Evolutionary conservation across 108 stramenopile species (phyloP), one percentile per base, ranked within the genome.

Genomic region (Cyclotella baltica): DNA sequence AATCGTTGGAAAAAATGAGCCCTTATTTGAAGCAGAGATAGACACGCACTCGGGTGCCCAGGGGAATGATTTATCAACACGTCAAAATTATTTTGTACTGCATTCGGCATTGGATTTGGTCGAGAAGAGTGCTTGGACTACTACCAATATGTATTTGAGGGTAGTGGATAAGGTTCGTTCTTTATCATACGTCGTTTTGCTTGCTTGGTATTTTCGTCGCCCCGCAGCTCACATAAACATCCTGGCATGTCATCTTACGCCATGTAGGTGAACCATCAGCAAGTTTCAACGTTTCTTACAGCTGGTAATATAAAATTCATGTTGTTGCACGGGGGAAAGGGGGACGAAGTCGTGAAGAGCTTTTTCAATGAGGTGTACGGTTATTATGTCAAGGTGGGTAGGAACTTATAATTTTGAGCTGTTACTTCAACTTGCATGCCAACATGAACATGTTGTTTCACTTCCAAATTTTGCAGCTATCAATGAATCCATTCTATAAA

Each of bases 311-410:
- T 94, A 20, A 96, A 96, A 70, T 94, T 98, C 81, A 91, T 98
- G 86, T 77, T 98, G 0, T 82, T 98, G 20, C 97, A 98, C 76
- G 84, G 87, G 22, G 96, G 95, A 8, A 85, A 86, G 67, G 90
- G 78, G 56, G 96, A 97, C 77, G 96, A 97, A 47, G 86, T 72
- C 37, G 87, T 98, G 40, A 86, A 89, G 67, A 93, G 85, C 47
- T 98, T 98, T 71, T 98, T 98, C 83, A 85, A 90, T 35, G 97
- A 97, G 30, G 94, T 98, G 6, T 94, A 97, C 61, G 96, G 96
- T 40, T 83, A 96, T 30, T 98, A 96, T 75, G 97, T 98, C 65
- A 97, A 98, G 91, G 89, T 90, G 83, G 4, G 64, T 10, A 27
- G 56, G 83, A n/a, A 10, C 47, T 28, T 63, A 29, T 15, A 25